These are phyloP conservation scores for Penicillium italicum DNA, from an alignment of 2,329 filamentous ascomycete genomes.

Conservation along the genomic window DNA sequence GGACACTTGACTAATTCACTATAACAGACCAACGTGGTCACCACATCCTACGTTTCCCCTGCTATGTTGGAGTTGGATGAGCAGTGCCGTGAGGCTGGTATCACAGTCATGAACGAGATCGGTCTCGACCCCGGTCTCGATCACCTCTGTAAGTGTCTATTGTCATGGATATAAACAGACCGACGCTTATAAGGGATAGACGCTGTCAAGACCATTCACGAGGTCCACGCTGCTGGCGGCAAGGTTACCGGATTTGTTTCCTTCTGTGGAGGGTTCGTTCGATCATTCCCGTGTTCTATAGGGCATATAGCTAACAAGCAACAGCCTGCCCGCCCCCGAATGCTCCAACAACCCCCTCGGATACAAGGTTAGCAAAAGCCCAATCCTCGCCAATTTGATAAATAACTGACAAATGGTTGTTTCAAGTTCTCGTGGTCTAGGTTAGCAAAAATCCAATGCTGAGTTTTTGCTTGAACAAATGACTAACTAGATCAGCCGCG, in stretches of 20 bases:
- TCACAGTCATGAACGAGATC: constrained; percentile 98
- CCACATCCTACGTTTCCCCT: constrained; percentile 87
- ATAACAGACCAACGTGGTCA: constrained; percentile 78
- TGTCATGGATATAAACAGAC: background rate
- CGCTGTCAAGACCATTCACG: constrained; percentile 76
- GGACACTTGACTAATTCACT: background rate
- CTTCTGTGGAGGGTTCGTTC: constrained; percentile 68
- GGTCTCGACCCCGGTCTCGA: constrained; percentile 45
- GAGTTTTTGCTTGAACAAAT: background rate
- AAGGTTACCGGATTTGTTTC: constrained; percentile 78
- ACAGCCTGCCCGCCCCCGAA: constrained; percentile 62
- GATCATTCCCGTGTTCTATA: background rate
- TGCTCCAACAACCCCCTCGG: constrained; percentile 83
- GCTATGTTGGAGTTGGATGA: constrained; percentile 87
- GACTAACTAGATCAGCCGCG: constrained; percentile 48
- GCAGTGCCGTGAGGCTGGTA: constrained; percentile 80
- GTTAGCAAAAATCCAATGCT: constrained; percentile 35
- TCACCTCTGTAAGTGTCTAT: constrained; percentile 17
- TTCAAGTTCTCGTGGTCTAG: constrained; percentile 69
- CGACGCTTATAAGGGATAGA: constrained; percentile 42
- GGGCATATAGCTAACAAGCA: background rate
- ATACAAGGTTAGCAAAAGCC: constrained; percentile 58
- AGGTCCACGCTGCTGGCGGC: constrained; percentile 79
- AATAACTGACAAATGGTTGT: background rate
- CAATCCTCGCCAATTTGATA: background rate